Evolutionary conservation across 495 filamentous ascomycete species (phyloP).

Genomic region (Podospora pseudopauciseta): DNA sequence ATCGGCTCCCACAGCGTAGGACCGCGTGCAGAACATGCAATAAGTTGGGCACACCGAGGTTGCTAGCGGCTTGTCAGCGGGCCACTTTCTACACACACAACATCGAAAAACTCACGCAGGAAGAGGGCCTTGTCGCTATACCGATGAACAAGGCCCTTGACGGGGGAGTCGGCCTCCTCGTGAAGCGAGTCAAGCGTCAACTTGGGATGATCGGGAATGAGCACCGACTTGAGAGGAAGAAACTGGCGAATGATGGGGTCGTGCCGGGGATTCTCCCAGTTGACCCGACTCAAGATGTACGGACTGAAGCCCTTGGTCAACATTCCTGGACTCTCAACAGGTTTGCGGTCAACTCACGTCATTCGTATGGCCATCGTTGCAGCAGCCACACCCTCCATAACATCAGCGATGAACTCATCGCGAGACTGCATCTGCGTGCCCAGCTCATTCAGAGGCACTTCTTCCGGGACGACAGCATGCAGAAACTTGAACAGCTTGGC

Average conservation of each 20-base stretch:
- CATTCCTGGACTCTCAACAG: not conserved
- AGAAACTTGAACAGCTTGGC: conserved; percentile 44
- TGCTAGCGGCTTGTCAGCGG: conserved; percentile 28
- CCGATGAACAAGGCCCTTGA: conserved; percentile 52
- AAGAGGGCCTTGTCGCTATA: conserved; percentile 60
- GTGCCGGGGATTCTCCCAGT: conserved; percentile 53
- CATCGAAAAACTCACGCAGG: conserved; percentile 41
- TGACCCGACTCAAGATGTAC: conserved; percentile 49
- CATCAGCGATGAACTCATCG: conserved; percentile 50
- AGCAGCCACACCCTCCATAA: conserved; percentile 42
- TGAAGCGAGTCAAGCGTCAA: conserved; percentile 44
- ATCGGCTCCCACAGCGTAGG: conserved; percentile 51
- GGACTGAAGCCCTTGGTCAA: conserved; percentile 35
- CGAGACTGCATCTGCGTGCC: conserved; percentile 38
- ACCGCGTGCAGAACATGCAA: conserved; percentile 57
- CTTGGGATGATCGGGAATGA: conserved; percentile 48
- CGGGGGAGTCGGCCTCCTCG: conserved; percentile 47
- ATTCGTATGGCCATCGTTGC: conserved; percentile 55
- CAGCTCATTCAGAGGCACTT: conserved; percentile 35
- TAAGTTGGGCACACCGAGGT: conserved; percentile 56
- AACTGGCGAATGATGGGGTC: conserved; percentile 56
- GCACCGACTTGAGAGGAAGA: conserved; percentile 47
- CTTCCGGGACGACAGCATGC: conserved; percentile 41
- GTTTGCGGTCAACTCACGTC: conserved; percentile 32
- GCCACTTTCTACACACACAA: not conserved